Conservation (phyloP, 106 monocot species). For the Platanthera guangdongensis region DNA sequence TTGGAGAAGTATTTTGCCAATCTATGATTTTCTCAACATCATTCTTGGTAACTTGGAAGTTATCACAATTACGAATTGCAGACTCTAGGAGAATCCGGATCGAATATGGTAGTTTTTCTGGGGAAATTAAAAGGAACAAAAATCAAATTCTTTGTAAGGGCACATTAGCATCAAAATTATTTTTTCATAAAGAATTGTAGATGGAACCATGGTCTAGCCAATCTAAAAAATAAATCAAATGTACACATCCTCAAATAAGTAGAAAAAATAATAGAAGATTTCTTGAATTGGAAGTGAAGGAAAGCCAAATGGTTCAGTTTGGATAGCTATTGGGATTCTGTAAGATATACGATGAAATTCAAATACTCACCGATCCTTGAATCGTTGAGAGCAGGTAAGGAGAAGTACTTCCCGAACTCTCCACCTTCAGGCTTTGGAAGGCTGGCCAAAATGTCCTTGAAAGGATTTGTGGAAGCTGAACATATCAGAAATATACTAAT, state of each 20-base stretch:
- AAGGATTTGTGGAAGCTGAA: slow-evolving; percentile 30
- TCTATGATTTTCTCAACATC: slow-evolving; percentile 97
- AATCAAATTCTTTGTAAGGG: not conserved
- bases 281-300: not conserved
- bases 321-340: not conserved
- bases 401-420: slow-evolving; percentile 62
- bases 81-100: slow-evolving; percentile 85
- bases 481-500: slow-evolving; percentile 1
- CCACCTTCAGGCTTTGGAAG: slow-evolving; percentile 57
- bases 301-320: not conserved
- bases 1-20: slow-evolving; percentile 88
- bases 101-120: slow-evolving; percentile 86
- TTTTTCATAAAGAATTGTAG: not conserved
- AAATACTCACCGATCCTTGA: slow-evolving; percentile 45
- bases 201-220: not conserved
- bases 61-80: slow-evolving; percentile 88
- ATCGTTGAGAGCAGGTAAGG: slow-evolving; percentile 61
- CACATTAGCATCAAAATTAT: not conserved
- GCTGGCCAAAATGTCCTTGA: slow-evolving; percentile 37
- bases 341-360: not conserved
- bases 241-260: not conserved
- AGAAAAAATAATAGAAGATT: not conserved
- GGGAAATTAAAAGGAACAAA: not conserved
- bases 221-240: not conserved
- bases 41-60: slow-evolving; percentile 72